Evolutionary conservation across 2,329 filamentous ascomycete species (phyloP).

Genomic region (Chaetothyriales sp.): DNA sequence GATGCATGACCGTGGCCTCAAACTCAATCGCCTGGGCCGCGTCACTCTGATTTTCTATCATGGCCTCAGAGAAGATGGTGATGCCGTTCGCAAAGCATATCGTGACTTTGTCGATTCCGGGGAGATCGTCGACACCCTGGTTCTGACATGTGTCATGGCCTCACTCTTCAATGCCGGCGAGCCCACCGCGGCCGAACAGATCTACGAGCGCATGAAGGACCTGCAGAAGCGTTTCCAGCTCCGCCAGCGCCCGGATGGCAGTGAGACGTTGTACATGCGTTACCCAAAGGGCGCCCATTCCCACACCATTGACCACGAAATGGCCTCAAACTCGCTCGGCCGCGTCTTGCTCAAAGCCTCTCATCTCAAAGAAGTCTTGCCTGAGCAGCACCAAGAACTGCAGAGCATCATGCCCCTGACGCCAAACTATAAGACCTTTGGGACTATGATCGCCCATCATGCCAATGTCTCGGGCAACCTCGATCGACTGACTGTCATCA

Average conservation of each 20-base stretch:
- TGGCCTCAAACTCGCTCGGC: slow-evolving; percentile 29
- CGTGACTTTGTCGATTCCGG: slow-evolving; percentile 67
- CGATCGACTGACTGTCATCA: slow-evolving; percentile 50
- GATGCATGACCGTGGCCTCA: slow-evolving; percentile 54
- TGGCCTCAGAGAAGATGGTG: slow-evolving; percentile 57
- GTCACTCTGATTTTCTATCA: slow-evolving; percentile 72
- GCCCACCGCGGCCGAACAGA: slow-evolving; percentile 56
- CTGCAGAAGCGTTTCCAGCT: slow-evolving; percentile 30
- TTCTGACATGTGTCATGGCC: slow-evolving; percentile 73
- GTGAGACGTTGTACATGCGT: slow-evolving; percentile 11
- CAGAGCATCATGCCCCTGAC: slow-evolving; percentile 52
- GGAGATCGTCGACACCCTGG: slow-evolving; percentile 74
- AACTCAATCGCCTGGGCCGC: slow-evolving; percentile 64
- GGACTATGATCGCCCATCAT: slow-evolving; percentile 63
- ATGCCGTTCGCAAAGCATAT: slow-evolving; percentile 62
- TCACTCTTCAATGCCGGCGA: slow-evolving; percentile 66
- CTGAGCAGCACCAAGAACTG: slow-evolving; percentile 42
- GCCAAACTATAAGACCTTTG: slow-evolving; percentile 66
- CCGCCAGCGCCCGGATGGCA: slow-evolving; percentile 21
- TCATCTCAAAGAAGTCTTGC: slow-evolving; percentile 32
- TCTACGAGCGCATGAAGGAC: slow-evolving; percentile 72
- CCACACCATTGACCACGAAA: slow-evolving; percentile 26
- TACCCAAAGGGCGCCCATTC: slow-evolving; percentile 23
- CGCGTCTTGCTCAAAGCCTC: slow-evolving; percentile 33
- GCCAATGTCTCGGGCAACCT: slow-evolving; percentile 55